Percentiles rank a stretch among this genome's conserved stretches.
phyloP scores from a whole-genome alignment of 2,329 filamentous ascomycete species.

The Pseudogymnoascus destructans region DNA sequence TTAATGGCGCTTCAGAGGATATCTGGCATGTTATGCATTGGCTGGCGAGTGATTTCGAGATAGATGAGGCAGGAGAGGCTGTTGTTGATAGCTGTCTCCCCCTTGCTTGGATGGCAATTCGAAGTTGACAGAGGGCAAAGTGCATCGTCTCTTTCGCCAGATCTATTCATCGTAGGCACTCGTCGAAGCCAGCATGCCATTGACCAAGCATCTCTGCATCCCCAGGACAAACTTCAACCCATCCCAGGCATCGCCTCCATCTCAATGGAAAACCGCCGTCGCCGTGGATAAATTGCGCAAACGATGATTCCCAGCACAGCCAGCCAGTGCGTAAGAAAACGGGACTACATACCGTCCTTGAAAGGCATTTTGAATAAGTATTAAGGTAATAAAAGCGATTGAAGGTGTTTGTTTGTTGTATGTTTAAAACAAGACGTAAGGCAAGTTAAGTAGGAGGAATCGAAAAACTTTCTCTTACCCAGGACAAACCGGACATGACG shows the following conservation, averaged over 20 bases:
- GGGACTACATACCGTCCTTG: conserved; percentile 28
- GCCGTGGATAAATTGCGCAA: conserved; percentile 16
- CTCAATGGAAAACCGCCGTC: conserved; percentile 10
- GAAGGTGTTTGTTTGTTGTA: conserved; percentile 3
- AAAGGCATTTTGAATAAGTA: conserved; percentile 29
- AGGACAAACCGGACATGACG: conserved; percentile 5
- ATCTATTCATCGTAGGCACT: not conserved
- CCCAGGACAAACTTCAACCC: not conserved
- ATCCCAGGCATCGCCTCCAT: not conserved
- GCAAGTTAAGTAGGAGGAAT: not conserved
- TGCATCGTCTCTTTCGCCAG: not conserved
- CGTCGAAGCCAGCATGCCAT: not conserved
- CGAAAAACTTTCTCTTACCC: conserved; percentile 1
- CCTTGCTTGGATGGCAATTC: not conserved
- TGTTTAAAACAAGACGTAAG: not conserved
- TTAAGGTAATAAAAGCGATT: conserved; percentile 13
- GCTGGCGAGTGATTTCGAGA: not conserved
- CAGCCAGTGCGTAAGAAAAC: not conserved
- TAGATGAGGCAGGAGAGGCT: not conserved
- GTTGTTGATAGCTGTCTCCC: not conserved
- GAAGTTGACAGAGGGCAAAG: not conserved
- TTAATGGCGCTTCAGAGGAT: not conserved
- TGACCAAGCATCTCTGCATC: not conserved
- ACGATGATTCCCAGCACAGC: conserved; percentile 8
- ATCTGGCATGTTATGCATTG: not conserved